phyloP scores from a whole-genome alignment of 768 basidiomycete genomes.

The Mrakia gelida region DNA sequence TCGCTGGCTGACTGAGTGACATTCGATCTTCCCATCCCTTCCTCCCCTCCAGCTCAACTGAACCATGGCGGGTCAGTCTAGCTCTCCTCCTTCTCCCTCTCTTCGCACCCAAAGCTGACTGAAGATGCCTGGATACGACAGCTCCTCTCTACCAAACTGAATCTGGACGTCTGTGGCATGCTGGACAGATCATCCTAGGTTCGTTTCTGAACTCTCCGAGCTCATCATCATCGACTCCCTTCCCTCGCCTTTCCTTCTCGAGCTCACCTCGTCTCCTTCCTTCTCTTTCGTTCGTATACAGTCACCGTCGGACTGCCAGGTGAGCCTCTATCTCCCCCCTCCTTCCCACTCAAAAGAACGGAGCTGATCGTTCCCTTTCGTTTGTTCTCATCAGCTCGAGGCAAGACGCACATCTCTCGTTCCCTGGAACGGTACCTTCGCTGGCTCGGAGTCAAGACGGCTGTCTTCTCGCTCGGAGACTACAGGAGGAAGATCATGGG shows the following conservation, averaged over 20 bases:
- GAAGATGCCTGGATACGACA: slow-evolving; percentile 43
- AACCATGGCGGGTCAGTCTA: not conserved
- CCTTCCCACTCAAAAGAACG: not conserved
- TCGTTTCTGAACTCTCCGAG: not conserved
- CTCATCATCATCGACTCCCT: not conserved
- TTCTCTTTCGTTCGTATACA: slow-evolving; percentile 44
- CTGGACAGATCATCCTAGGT: slow-evolving; percentile 77
- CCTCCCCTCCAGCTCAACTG: not conserved
- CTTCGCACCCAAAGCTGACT: not conserved
- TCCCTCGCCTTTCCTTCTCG: not conserved
- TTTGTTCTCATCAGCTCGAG: slow-evolving; percentile 55
- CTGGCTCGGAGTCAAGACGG: slow-evolving; percentile 96
- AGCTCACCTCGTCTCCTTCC: not conserved
- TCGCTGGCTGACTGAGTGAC: not conserved
- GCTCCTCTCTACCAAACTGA: slow-evolving; percentile 94
- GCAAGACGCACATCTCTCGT: slow-evolving; percentile 94
- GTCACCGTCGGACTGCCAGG: slow-evolving; percentile 83
- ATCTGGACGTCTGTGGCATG: slow-evolving; percentile 51
- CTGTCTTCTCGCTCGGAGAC: slow-evolving; percentile 91
- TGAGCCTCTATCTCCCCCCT: slow-evolving; percentile 31
- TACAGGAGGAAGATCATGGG: slow-evolving; percentile 87
- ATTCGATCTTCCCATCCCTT: not conserved
- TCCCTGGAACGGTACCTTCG: slow-evolving; percentile 93
- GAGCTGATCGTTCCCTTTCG: slow-evolving; percentile 1
- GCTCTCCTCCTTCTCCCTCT: not conserved